Percentiles rank a stretch among this genome's conserved stretches.
These are phyloP conservation scores for Filosporella fistucella DNA, from an alignment of 495 filamentous ascomycete species.

Conservation along the genomic window DNA sequence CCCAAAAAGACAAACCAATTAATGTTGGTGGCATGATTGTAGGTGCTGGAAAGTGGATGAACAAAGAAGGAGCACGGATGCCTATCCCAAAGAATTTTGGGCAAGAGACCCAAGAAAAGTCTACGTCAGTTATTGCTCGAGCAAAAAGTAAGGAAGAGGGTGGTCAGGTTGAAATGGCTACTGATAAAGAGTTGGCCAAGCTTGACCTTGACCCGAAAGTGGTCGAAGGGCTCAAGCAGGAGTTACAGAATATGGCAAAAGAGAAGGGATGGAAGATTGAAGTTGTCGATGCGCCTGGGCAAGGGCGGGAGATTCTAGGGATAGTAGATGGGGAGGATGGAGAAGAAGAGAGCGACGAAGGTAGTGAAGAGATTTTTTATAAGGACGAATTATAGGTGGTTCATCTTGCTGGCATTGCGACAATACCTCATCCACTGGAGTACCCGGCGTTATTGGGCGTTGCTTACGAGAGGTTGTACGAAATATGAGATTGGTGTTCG, in stretches of 20 bases:
- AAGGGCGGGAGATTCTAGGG: conserved; percentile 35
- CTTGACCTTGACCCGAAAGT: conserved; percentile 64
- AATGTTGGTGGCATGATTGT: conserved; percentile 47
- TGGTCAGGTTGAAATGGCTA: conserved; percentile 40
- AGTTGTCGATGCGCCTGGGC: conserved; percentile 38
- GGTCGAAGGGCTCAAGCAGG: conserved; percentile 58
- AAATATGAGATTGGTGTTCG: no score
- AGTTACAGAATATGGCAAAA: conserved; percentile 45
- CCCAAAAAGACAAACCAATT: conserved; percentile 23
- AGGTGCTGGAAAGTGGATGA: conserved; percentile 47
- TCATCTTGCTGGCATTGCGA: no score
- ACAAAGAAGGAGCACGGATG: conserved; percentile 37
- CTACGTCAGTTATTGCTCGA: conserved; percentile 32
- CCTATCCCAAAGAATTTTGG: conserved; percentile 31
- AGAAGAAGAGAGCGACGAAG: conserved; percentile 9
- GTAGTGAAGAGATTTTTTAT: conserved; percentile 20
- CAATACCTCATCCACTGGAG: no score
- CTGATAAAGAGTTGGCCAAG: conserved; percentile 59
- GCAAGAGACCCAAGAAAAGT: conserved; percentile 22
- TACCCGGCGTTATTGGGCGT: no score
- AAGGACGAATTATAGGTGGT: conserved; percentile 22
- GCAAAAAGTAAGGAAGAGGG: conserved; percentile 45
- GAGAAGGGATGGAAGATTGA: conserved; percentile 53
- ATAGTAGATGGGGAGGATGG: conserved; percentile 41
- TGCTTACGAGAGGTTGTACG: no score